These are phyloP conservation scores for Raddia distichophylla DNA, from an alignment of 176 grass and related monocot species.

Conservation along the genomic window DNA sequence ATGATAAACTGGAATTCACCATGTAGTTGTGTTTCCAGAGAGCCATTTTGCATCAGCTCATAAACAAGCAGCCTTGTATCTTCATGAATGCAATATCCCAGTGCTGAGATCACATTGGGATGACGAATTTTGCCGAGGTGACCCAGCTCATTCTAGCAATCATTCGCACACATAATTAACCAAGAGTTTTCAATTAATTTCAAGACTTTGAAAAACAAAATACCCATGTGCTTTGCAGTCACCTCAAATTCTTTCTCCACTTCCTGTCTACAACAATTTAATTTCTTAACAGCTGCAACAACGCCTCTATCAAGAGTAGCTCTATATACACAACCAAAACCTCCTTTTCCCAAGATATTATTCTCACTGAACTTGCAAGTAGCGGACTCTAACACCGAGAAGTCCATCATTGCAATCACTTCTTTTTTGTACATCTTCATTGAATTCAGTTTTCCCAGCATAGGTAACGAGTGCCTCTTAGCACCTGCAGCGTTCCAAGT, in stretches of 20 bases:
- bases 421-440: slow-evolving; percentile 59
- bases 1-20: slow-evolving; percentile 42
- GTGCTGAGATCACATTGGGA: slow-evolving; percentile 71
- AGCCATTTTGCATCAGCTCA: slow-evolving; percentile 82
- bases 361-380: slow-evolving; percentile 68
- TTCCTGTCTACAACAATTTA: slow-evolving; percentile 49
- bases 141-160: slow-evolving; percentile 67
- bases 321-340: slow-evolving; percentile 69
- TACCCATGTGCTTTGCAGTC: slow-evolving; percentile 12
- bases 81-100: slow-evolving; percentile 73
- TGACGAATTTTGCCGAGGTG: slow-evolving; percentile 73
- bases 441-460: slow-evolving; percentile 59
- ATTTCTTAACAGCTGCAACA: slow-evolving; percentile 67
- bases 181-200: not conserved
- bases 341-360: slow-evolving; percentile 75
- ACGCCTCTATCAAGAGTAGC: slow-evolving; percentile 59
- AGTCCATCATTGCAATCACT: slow-evolving; percentile 62
- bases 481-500: slow-evolving; percentile 23
- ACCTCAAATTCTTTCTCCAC: slow-evolving; percentile 79
- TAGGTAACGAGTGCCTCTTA: slow-evolving; percentile 45
- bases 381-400: slow-evolving; percentile 57
- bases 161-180: slow-evolving; percentile 4
- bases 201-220: not conserved
- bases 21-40: slow-evolving; percentile 74
- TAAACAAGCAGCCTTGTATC: slow-evolving; percentile 60